Base-by-base conservation (phyloP, 2,329 filamentous ascomycete species). In the Pseudogymnoascus sp. region DNA sequence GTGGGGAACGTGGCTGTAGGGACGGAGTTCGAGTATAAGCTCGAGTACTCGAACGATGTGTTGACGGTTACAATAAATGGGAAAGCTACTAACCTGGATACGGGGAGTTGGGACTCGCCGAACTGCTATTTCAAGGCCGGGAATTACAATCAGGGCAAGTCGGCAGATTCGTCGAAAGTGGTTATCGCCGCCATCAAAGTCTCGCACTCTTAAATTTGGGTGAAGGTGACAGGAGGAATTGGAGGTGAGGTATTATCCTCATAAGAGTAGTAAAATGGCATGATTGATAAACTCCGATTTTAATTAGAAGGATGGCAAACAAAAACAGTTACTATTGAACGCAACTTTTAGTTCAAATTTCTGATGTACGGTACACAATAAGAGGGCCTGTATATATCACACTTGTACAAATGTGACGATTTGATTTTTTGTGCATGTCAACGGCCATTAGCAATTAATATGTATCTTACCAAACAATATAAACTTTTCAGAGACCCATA, bases 11-110 rank as follows among this genome's bases (percentile, higher is more conserved):
- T 71, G 8, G 56, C 60, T n/a, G 63, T 68, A 13, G 64, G 65
- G 37, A 60, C 65, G 38, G 64, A 57, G n/a, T 72, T 71, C 57
- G 59, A 60, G n/a, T 71, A 71, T 57, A 65, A 68, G 60, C 60
- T 72, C 34, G 58, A 62, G 33, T 71, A 71, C 41, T 66, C 67
- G 57, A 60, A 62, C 10, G 62, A 65, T 6, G 63, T 63, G n/a
- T 58, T 71, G 9, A 66, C 62, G 4, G 62, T 66, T 23, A 59
- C 57, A 9, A 60, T 66, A 35, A 65, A 66, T 45, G 61, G 62
- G 3, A 62, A 56, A 13, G 19, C 41, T 9, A 48, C 57, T 15
- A 63, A 30, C 1, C 60, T 65, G 18, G 57, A 58, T 41, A 62
- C 59, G 15, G 28, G 34, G 21, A 38, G 9, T 9, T 57, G 55